Percentiles rank a stretch among this genome's conserved stretches.
phyloP scores from a whole-genome alignment of 495 filamentous ascomycete species.

The Opeltia flavorubescens region DNA sequence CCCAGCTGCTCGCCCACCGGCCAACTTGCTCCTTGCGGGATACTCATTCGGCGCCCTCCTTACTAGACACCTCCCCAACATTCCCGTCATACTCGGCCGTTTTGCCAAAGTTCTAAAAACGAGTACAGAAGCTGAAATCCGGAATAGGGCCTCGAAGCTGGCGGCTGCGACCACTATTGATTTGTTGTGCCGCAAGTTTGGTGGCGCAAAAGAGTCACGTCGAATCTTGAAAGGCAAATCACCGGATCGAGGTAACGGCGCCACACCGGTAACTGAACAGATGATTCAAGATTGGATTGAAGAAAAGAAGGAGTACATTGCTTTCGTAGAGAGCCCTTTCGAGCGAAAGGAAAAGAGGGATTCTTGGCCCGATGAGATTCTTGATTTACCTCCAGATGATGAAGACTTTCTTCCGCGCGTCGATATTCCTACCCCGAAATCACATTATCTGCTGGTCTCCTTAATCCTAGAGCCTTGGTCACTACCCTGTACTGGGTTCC shows the following conservation, averaged over 20 bases:
- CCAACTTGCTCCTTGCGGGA: conserved; percentile 33
- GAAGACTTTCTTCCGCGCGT: background rate
- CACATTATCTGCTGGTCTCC: conserved; percentile 67
- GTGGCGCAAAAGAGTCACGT: background rate
- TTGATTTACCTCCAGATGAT: background rate
- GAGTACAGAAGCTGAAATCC: conserved; percentile 48
- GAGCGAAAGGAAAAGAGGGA: background rate
- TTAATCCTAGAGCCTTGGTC: conserved; percentile 56
- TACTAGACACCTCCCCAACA: conserved; percentile 51
- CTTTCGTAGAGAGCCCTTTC: background rate
- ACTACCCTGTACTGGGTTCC: conserved; percentile 42
- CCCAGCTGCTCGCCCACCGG: background rate
- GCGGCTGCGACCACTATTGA: conserved; percentile 15
- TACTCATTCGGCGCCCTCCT: conserved; percentile 91
- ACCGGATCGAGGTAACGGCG: conserved; percentile 5
- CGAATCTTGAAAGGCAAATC: conserved; percentile 13
- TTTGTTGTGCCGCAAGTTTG: background rate
- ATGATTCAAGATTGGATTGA: background rate
- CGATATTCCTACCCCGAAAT: conserved; percentile 17
- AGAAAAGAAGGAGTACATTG: background rate
- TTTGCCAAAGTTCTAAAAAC: conserved; percentile 39
- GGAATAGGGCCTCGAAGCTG: conserved; percentile 44
- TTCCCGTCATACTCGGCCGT: conserved; percentile 39
- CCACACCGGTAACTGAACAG: conserved; percentile 9
- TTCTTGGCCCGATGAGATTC: background rate